Percentiles rank a stretch among this genome's conserved stretches.
These are phyloP conservation scores for Paramecium sexaurelia DNA, from an alignment of 73 alveolate genomes.

Conservation along the genomic window DNA sequence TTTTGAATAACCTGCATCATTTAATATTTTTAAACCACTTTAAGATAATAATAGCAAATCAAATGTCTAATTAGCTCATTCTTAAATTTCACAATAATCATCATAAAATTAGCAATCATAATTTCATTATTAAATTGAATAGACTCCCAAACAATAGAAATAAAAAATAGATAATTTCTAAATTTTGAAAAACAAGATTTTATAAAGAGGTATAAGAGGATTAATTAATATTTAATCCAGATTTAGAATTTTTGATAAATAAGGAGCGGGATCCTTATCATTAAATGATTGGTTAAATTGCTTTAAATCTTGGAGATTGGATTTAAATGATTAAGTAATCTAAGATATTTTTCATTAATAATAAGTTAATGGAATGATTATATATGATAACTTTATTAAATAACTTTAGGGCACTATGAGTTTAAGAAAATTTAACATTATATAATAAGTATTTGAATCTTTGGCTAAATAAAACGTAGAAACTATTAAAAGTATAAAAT, in stretches of 20 bases:
- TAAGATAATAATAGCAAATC: slow-evolving; percentile 7
- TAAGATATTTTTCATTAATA: slow-evolving; percentile 77
- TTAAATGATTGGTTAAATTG: slow-evolving; percentile 86
- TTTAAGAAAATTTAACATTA: slow-evolving; percentile 51
- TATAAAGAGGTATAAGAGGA: slow-evolving; percentile 94
- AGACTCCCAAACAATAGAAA: slow-evolving; percentile 54
- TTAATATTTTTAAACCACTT: slow-evolving; percentile 53
- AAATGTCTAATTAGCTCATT: neutral
- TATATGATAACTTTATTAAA: slow-evolving; percentile 92
- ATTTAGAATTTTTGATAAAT: slow-evolving; percentile 90
- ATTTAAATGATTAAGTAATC: slow-evolving; percentile 79
- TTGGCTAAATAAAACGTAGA: slow-evolving; percentile 72
- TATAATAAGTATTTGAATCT: slow-evolving; percentile 79
- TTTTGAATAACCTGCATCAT: neutral
- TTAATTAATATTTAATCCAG: slow-evolving; percentile 84
- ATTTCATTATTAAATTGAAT: neutral
- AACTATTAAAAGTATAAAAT: slow-evolving; percentile 68
- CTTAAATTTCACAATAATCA: slow-evolving; percentile 40
- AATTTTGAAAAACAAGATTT: slow-evolving; percentile 76
- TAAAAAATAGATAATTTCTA: slow-evolving; percentile 72
- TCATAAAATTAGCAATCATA: slow-evolving; percentile 41
- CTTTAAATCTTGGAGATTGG: slow-evolving; percentile 81
- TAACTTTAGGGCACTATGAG: slow-evolving; percentile 91
- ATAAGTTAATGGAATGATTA: slow-evolving; percentile 87
- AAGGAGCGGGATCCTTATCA: slow-evolving; percentile 81